These are phyloP conservation scores for Verticillium albo-atrum DNA, from an alignment of 2,329 filamentous ascomycete species.

Conservation along the genomic window DNA sequence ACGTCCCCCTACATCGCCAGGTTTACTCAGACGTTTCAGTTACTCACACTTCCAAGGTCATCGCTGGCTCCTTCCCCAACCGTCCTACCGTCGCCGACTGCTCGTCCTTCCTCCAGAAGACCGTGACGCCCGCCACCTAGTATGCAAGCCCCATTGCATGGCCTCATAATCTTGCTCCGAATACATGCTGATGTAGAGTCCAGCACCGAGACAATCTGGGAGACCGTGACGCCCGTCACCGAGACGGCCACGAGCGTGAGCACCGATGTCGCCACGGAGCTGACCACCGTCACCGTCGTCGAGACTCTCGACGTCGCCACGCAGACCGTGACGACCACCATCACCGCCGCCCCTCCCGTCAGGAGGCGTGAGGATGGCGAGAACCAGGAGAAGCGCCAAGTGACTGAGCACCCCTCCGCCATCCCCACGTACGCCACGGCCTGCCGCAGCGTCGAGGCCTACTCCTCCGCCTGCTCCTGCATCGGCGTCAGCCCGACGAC, in stretches of 20 bases:
- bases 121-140: background rate
- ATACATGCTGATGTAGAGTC: no score
- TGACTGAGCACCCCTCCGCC: slow-evolving; percentile 6
- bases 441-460: slow-evolving; percentile 9
- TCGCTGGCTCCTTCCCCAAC: background rate
- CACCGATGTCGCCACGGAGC: slow-evolving; percentile 1
- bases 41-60: background rate
- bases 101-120: slow-evolving; percentile 1
- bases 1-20: background rate
- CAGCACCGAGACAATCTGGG: background rate
- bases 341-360: background rate
- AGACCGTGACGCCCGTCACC: background rate
- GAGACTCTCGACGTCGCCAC: background rate
- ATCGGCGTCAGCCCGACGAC: slow-evolving; percentile 11
- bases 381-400: background rate
- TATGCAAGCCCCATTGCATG: background rate
- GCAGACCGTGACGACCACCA: background rate
- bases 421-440: slow-evolving; percentile 14
- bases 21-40: background rate
- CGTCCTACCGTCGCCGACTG: slow-evolving; percentile 3
- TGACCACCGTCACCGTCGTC: slow-evolving; percentile 2
- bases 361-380: no score
- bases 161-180: background rate
- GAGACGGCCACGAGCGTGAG: background rate
- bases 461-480: slow-evolving; percentile 16